Evolutionary conservation across 805 yeast genomes (phyloP), one percentile per base, ranked within the genome.

Genomic region (Starmera caribaea): DNA sequence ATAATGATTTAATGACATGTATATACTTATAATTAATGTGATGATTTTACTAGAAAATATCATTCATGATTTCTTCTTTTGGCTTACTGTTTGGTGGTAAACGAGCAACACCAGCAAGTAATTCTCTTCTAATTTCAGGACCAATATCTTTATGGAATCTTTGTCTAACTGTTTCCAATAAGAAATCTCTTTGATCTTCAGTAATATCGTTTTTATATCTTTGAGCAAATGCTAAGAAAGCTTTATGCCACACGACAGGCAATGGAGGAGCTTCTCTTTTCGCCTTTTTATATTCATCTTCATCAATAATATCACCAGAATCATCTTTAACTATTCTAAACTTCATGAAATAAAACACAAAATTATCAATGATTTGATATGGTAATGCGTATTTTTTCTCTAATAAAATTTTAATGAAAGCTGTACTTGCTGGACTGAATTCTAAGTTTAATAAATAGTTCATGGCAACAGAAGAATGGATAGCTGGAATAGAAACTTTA

Each of bases 241-340:
- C 90, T 60, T 90, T 95, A 60, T 94, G 97, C 97, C 98, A 92
- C 30, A 90, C 90, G 14, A 92, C 84, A 8, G 98, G 97, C 56
- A 92, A 70, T 37, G 73, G 74, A 21, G 81, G 78, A 10, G 48
- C 51, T 37, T 53, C 50, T 15, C 34, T 50, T 44, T 48, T 46
- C n/a, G 68, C 54, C 34, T 49, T 55, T 37, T 68, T 61, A 15
- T 62, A 63, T 41, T 71, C 60, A 36, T 62, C 63, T 37, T 62
- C 65, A 50, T 61, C 62, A 45, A 58, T 55, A 53, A 66, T 59
- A 12, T 45, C 42, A n/a, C 47, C 48, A 27, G 51, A 52, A 35
- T 66, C 67, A 38, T 61, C 65, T 35, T 64, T 61, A 16, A 80
- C 68, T 33, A 72, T 68, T 66, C 97, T 75, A 63, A 92, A 92